Base-by-base conservation (phyloP, 441 rosid species). In the Pelargonium myrrhifolium region DNA sequence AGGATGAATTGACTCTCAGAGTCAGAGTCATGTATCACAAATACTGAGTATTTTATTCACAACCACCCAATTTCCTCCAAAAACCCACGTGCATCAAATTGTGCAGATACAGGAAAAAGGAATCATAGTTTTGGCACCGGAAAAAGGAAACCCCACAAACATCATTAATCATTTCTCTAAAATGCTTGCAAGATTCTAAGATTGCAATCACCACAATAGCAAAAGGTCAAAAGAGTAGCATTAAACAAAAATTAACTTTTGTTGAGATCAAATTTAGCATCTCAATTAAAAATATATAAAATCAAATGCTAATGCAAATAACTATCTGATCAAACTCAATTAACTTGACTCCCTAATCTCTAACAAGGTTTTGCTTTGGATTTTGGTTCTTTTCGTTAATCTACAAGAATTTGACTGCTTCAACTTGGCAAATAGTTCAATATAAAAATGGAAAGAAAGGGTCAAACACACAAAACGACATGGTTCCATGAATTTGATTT, bases 401-500 rank as follows among this genome's bases (percentile, higher is more conserved):
- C 37, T 31, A 31, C 37, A 31, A 53, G 24, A 53, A 53, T 15
- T 53, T 11, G 59, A 9, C 59, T 18, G n/a, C 55, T 47, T 15
- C 55, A 47, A 47, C 10, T 9, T 42, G 49, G 11, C 53, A 45
- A 11, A 6, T 51, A 17, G 9, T 51, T 6, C 21, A 51, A 51
- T 14, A 51, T 17, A 21, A 53, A 31, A 31, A 9, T 9, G 9
- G 12, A 6, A 42, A 53, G 59, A 53, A 53, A 53, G 59, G 17
- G 59, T 18, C 59, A 53, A 53, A 53, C 59, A 53, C 59, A 53
- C 59, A 53, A 53, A 18, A 53, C 59, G 59, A 53, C 59, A 18
- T 17, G 59, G 59, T 53, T 53, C 8, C 8, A 53, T 53, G 2
- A 1, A 5, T 53, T 53, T 53, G 9, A 53, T 17, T 18, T 17